A percentile compares a stretch with the other conserved stretches of the same genome.
Conservation (phyloP, 1,284 basidiomycete species). For the Mixia osmundae region DNA sequence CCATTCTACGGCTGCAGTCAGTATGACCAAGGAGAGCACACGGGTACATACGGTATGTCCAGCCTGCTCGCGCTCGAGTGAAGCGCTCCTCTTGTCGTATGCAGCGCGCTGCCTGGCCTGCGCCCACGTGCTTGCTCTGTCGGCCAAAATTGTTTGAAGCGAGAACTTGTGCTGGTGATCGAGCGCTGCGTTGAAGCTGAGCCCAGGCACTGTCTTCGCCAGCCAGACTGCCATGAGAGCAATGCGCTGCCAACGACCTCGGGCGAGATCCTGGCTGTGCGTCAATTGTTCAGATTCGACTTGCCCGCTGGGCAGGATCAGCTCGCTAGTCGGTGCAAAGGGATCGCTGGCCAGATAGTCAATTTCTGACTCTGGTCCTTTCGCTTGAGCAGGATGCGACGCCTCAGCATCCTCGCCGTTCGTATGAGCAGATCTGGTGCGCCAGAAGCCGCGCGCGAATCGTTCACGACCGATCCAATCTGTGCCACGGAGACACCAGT, state of each 20-base stretch:
- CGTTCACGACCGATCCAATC: constrained; percentile 76
- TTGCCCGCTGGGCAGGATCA: constrained; percentile 34
- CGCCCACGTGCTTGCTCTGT: too few relatives aligned
- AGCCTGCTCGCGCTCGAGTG: constrained; percentile 11
- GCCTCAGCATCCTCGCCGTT: too few relatives aligned
- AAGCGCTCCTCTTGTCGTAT: constrained; percentile 12
- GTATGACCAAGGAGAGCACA: too few relatives aligned
- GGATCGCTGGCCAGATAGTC: neutral
- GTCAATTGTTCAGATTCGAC: constrained; percentile 35
- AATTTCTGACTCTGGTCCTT: neutral
- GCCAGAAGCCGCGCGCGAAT: constrained; percentile 80
- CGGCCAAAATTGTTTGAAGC: too few relatives aligned
- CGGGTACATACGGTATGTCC: constrained; percentile 22
- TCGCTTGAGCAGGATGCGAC: too few relatives aligned
- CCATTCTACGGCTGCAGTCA: too few relatives aligned
- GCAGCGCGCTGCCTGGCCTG: constrained; percentile 1
- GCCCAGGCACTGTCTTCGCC: constrained; percentile 46
- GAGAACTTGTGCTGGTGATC: constrained; percentile 14
- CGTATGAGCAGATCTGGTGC: constrained; percentile 13
- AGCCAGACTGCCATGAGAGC: constrained; percentile 46
- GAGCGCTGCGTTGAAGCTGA: constrained; percentile 32
- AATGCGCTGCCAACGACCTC: constrained; percentile 44
- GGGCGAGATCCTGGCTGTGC: constrained; percentile 21
- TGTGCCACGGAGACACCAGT: constrained; percentile 86
- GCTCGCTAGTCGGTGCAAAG: neutral